Evolutionary conservation across 495 filamentous ascomycete genomes (phyloP).

Genomic region (Chaetomidium leptoderma): DNA sequence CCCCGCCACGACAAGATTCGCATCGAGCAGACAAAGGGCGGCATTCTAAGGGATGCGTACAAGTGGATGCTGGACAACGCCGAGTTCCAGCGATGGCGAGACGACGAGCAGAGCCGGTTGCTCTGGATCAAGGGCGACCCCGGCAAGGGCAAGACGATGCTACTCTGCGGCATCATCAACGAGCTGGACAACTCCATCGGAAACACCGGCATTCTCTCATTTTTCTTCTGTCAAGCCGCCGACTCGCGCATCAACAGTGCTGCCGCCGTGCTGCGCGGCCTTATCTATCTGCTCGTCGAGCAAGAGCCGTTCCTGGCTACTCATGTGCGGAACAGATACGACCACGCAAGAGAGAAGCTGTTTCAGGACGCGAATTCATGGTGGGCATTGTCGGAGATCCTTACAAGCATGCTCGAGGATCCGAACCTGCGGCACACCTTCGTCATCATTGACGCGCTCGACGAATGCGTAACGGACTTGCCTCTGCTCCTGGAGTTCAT

Average conservation of each 20-base stretch:
- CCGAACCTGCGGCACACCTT: slow-evolving; percentile 19
- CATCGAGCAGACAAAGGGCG: slow-evolving; percentile 36
- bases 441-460: slow-evolving; percentile 49
- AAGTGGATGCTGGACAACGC: slow-evolving; percentile 37
- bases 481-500: slow-evolving; percentile 35
- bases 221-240: slow-evolving; percentile 47
- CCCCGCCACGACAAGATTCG: slow-evolving; percentile 31
- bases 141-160: slow-evolving; percentile 51
- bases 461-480: slow-evolving; percentile 40
- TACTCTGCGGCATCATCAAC: slow-evolving; percentile 42
- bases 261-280: slow-evolving; percentile 32
- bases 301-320: slow-evolving; percentile 35
- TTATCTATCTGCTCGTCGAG: slow-evolving; percentile 23
- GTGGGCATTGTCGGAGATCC: slow-evolving; percentile 30
- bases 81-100: slow-evolving; percentile 42
- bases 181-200: slow-evolving; percentile 21
- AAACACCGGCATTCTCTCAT: slow-evolving; percentile 24
- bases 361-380: slow-evolving; percentile 36
- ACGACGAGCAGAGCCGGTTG: slow-evolving; percentile 39
- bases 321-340: slow-evolving; percentile 32
- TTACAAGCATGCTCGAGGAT: slow-evolving; percentile 34
- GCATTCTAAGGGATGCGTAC: slow-evolving; percentile 40
- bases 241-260: slow-evolving; percentile 32
- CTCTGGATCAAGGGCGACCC: slow-evolving; percentile 47
- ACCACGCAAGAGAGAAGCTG: slow-evolving; percentile 24